Evolutionary conservation across 176 grass and related monocot genomes (phyloP), one percentile per base, ranked within the genome.

Genomic region (Eleusine indica): DNA sequence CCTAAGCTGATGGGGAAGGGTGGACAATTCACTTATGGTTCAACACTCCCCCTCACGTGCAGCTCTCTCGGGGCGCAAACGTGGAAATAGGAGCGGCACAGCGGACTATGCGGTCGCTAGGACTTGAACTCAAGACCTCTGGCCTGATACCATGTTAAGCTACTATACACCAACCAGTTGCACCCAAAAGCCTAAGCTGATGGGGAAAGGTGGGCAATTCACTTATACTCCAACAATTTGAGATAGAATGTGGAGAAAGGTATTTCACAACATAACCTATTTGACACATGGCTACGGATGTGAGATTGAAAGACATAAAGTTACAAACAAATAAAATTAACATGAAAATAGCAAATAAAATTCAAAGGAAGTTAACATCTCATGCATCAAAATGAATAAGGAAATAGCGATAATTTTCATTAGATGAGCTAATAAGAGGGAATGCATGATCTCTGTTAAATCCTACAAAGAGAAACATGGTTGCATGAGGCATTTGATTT

Each of bases 191-290:
- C 25, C 25, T 25, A 25, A 25, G 25, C 25, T 25, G 25, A 25
- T 25, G 25, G 25, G 25, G 25, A 25, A 25, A 25, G 25, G 25
- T 25, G 25, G 25, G 25, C 25, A 25, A 25, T 25, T 25, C 25
- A 25, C 25, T 25, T 25, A 25, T 25, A 25, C 25, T 25, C 25
- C 25, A 25, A 25, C 25, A 25, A 25, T 25, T 30, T 56, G 37
- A 76, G 28, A 76, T 73, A 41, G 30, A 70, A 8, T 7, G 30
- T 65, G 35, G 44, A 51, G 73, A 53, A 3, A 79, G 65, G 29
- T 32, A 56, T 75, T 56, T 76, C 21, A 79, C 62, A 32, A 75
- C 62, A 87, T 21, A 75, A 74, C 29, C 7, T 64, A 35, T 47
- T 48, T 81, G 62, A 38, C 46, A 44, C 15, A 81, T 56, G 61